phyloP scores from a whole-genome alignment of 345 rosid genomes.

The Salix purpurea region DNA sequence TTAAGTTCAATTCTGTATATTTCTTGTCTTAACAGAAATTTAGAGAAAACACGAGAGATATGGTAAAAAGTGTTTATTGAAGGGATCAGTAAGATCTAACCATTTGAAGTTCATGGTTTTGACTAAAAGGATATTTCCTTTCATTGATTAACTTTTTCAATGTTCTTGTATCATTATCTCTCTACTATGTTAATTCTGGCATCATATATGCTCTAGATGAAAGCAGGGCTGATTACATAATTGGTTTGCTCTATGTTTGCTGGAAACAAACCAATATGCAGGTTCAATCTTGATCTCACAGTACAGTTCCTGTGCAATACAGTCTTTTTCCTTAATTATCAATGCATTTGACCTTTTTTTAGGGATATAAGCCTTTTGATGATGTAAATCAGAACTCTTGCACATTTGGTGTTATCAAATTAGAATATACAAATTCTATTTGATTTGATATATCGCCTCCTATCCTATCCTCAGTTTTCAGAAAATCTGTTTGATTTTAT shows the following conservation, averaged over 20 bases:
- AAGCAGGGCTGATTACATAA: neutral
- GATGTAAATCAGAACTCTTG: neutral
- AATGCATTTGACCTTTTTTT: neutral
- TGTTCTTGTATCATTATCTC: neutral
- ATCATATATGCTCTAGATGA: neutral
- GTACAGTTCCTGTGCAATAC: neutral
- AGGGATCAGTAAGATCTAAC: neutral
- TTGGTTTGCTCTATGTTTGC: neutral
- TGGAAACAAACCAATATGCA: neutral
- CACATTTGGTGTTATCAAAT: neutral
- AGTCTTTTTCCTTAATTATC: neutral
- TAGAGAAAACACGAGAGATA: neutral
- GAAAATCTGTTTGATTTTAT: neutral
- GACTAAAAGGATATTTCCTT: neutral
- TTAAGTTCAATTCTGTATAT: neutral
- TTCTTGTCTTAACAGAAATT: neutral
- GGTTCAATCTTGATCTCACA: neutral
- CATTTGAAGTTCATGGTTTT: neutral
- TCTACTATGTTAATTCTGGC: neutral
- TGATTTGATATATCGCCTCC: neutral
- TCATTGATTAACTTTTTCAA: neutral
- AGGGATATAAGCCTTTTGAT: neutral
- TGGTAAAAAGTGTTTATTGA: neutral
- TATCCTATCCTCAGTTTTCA: neutral
- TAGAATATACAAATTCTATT: neutral